Base-by-base conservation (phyloP, 192 early-diverging fungal genomes). In the Chytriomyces sp. region DNA sequence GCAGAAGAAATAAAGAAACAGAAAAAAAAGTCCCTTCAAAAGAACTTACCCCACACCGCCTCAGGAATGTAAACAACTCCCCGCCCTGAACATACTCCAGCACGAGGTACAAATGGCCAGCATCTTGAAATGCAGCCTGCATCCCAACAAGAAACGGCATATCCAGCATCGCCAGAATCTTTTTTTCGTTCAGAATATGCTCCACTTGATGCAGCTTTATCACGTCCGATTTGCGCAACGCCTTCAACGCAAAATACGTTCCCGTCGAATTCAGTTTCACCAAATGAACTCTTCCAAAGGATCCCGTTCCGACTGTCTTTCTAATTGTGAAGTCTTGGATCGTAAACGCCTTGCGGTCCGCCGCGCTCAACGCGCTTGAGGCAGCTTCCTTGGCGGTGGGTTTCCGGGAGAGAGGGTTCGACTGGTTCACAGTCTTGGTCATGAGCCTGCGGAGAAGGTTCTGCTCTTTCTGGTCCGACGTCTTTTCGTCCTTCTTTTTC, bases 201-300 rank as follows among this genome's bases (percentile, higher is more conserved):
- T 97, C 95, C 9, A 97, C 93, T 78, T 97, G 96, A 80, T 93
- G 91, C 69, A 94, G 82, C 67, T 91, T 88, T 35, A 97, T 92
- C 3, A 97, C 90, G 62, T 96, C 93, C 46, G 88, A 78, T 80
- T 97, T 97, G 60, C 89, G 88, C 50, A 97, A 84, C 7, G 94
- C 94, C 80, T 97, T 97, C 88, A 96, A 95, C 0, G 96, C 95
- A 76, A 92, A 95, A 85, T 90, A 93, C 69, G 90, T 80, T 20
- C 86, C 87, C 44, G 90, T 93, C 61, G 82, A 80, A 68, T 87
- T 86, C 26, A 90, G 88, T 80, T 89, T 92, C 35, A 92, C 91
- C 64, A 97, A 82, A 82, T 95, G 93, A 53, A 97, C 96, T 16
- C 96, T 88, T 28, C 96, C 96, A 86, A 97, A 96, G n/a, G 94